Conservation (phyloP, 75 land plant species). For the Pinus albicaulis region DNA sequence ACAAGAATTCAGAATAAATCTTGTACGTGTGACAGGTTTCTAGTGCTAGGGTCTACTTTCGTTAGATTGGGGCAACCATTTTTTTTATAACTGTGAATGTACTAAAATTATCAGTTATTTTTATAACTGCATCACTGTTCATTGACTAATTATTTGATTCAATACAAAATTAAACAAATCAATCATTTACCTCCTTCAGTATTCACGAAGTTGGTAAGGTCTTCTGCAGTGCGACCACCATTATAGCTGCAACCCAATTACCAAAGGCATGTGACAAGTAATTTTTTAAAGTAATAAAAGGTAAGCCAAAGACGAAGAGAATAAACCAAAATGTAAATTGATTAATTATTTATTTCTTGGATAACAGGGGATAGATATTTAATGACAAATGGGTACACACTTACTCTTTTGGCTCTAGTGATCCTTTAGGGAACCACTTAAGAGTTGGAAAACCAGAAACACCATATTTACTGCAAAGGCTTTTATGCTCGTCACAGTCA, state of each 20-base stretch:
- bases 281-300: neutral
- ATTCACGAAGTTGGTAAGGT: slow-evolving; percentile 89
- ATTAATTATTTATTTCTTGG: neutral
- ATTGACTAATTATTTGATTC: neutral
- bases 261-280: neutral
- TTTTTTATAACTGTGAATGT: neutral
- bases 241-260: slow-evolving; percentile 59
- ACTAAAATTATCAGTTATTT: neutral
- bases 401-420: slow-evolving; percentile 96
- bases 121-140: neutral
- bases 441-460: slow-evolving; percentile 92
- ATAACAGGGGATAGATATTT: neutral
- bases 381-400: slow-evolving; percentile 6
- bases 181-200: slow-evolving; percentile 78
- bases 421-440: slow-evolving; percentile 97
- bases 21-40: neutral
- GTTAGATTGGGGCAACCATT: neutral
- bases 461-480: slow-evolving; percentile 80
- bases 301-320: neutral
- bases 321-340: neutral
- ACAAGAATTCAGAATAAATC: no score
- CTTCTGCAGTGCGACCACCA: slow-evolving; percentile 85
- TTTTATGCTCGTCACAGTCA: slow-evolving; percentile 95
- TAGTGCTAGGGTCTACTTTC: neutral
- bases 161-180: neutral